Conservation (phyloP, 2,329 filamentous ascomycete genomes). For the Fusarium palustre region DNA sequence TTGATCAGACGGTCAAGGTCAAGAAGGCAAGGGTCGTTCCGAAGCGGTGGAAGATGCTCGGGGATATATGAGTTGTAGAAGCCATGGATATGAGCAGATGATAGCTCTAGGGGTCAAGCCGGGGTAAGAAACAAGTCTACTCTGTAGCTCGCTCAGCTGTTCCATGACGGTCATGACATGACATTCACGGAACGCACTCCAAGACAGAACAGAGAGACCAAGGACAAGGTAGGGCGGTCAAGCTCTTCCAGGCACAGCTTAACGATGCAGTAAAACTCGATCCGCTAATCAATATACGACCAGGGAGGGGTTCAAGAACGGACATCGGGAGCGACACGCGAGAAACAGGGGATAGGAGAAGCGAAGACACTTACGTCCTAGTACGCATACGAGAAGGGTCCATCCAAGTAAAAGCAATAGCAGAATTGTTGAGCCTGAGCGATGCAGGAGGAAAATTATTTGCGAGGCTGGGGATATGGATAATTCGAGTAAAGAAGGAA, state of each 20-base stretch:
- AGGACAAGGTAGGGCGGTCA: constrained; percentile 41
- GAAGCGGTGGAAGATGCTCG: constrained; percentile 39
- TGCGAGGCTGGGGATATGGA: constrained; percentile 20
- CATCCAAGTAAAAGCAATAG: constrained; percentile 3
- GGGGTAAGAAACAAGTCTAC: constrained; percentile 36
- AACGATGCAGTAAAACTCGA: constrained; percentile 31
- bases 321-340: constrained; percentile 38
- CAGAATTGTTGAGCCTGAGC: constrained; percentile 21
- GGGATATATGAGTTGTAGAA: constrained; percentile 23
- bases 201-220: constrained; percentile 12
- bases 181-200: constrained; percentile 1
- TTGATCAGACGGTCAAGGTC: constrained; percentile 32
- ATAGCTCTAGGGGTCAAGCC: constrained; percentile 44
- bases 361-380: constrained; percentile 37
- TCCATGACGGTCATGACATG: constrained; percentile 19
- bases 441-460: constrained; percentile 3
- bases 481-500: neutral
- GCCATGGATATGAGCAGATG: constrained; percentile 21
- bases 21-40: constrained; percentile 19
- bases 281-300: constrained; percentile 38
- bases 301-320: constrained; percentile 30
- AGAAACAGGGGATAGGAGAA: constrained; percentile 30
- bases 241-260: constrained; percentile 36
- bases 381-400: constrained; percentile 25
- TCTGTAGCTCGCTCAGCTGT: neutral